Percentiles rank a stretch among this genome's conserved stretches.
Evolutionary conservation across 192 early-diverging fungal genomes (phyloP).

Genomic region (Coemansia sp.): DNA sequence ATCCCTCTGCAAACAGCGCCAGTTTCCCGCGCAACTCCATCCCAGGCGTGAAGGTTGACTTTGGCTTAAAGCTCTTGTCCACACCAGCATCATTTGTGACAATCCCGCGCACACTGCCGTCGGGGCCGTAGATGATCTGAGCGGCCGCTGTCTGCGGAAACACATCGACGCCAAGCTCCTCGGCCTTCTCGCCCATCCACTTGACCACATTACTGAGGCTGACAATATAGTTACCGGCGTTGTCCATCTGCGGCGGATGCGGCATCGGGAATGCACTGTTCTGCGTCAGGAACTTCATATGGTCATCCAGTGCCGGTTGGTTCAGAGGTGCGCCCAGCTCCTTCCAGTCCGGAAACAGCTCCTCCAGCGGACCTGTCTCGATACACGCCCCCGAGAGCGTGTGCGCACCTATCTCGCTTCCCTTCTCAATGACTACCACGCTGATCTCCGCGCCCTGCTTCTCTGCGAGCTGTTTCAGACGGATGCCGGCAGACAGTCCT

Average conservation of each 20-base stretch:
- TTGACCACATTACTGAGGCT: conserved; percentile 90
- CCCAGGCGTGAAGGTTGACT: conserved; percentile 89
- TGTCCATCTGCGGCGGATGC: conserved; percentile 94
- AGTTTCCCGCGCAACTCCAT: conserved; percentile 94
- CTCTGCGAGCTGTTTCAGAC: conserved; percentile 86
- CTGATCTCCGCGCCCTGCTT: conserved; percentile 79
- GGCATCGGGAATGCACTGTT: conserved; percentile 78
- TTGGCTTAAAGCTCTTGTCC: conserved; percentile 83
- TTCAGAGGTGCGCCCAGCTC: conserved; percentile 92
- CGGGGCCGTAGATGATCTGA: conserved; percentile 90
- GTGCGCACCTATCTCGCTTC: conserved; percentile 90
- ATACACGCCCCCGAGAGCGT: conserved; percentile 94
- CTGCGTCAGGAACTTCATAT: conserved; percentile 82
- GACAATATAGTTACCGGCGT: conserved; percentile 97
- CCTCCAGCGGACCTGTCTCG: conserved; percentile 88
- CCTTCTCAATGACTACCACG: conserved; percentile 95
- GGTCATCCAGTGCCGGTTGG: conserved; percentile 80
- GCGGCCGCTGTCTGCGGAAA: conserved; percentile 91
- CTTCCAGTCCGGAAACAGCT: conserved; percentile 98
- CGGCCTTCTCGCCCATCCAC: conserved; percentile 97
- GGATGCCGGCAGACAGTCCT: conserved; percentile 94
- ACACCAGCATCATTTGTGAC: conserved; percentile 95
- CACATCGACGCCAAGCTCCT: conserved; percentile 93
- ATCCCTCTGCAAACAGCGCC: conserved; percentile 96
- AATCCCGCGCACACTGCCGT: conserved; percentile 90